Evolutionary conservation across 1,139 yeast species (phyloP), one percentile per base, ranked within the genome.

Genomic region (Candida neerlandica): DNA sequence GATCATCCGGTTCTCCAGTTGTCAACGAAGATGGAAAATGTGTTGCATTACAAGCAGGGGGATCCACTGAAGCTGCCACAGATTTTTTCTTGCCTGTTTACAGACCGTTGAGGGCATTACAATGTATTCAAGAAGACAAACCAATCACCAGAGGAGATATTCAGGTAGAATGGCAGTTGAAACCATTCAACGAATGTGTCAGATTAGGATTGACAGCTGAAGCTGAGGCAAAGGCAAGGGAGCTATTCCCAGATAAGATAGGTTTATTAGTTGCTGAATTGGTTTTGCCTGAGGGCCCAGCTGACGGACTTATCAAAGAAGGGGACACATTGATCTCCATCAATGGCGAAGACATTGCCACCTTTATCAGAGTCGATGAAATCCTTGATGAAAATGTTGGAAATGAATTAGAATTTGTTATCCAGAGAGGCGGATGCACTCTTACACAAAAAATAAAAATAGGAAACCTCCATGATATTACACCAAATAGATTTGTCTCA

Each of bases 1-100:
- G 97, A 1, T 90, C 97, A 1, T 86, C 96, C 46, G 98, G 98
- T 4, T 90, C 97, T 2, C 97, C 98, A 0, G 98, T 92, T 19
- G 96, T 92, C 7, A 82, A 90, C 64, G 84, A 87, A 47, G 87
- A 89, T 59, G 97, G 97, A 1, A 73, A 82, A 60, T 97, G 92
- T 0, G 89, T 92, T 27, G 97, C 97, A 0, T 73, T 92, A 52
- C 97, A 92, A 69, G 97, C 97, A 0, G 97, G 97, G 58, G 97
- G 97, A 5, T 83, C 89, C 11, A 82, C 91, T 1, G 95, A 88
- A 58, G 92, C 97, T 0, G 89, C 97, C 0, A 92, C 97, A 0
- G 97, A 91, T 70, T 92, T 89, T 71, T 92, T 92, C 64, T 71
- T 92, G 49, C 97, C 97, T 0, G 82, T 92, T 12, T 85, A 84